Conservation (phyloP, 768 basidiomycete genomes). For the Gymnopilus dilepis region DNA sequence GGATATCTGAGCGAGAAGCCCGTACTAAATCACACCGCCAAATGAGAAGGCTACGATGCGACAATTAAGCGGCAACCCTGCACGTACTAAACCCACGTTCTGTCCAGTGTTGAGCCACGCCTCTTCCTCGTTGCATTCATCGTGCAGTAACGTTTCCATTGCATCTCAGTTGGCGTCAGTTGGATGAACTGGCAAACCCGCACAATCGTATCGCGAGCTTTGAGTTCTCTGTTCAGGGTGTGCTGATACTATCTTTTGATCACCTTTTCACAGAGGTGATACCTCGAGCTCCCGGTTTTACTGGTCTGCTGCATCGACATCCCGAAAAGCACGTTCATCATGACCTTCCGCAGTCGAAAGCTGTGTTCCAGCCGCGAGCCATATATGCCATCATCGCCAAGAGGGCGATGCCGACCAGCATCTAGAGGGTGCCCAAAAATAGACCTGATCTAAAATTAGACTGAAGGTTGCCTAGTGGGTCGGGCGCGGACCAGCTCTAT, state of each 20-base stretch:
- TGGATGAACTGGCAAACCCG: not conserved
- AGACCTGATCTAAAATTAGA: slow-evolving; percentile 20
- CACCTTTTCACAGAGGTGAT: not conserved
- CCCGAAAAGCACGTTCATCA: not conserved
- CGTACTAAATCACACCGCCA: not conserved
- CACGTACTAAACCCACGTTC: not conserved
- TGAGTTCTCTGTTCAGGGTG: no score
- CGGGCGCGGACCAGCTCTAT: slow-evolving; percentile 15
- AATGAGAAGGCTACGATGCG: not conserved
- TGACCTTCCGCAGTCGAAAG: not conserved
- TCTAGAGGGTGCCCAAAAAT: slow-evolving; percentile 10
- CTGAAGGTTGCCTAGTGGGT: slow-evolving; percentile 8
- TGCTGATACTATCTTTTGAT: not conserved
- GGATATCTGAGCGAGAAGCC: not conserved
- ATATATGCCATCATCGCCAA: slow-evolving; percentile 8
- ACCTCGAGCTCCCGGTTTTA: no score
- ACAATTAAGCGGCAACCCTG: slow-evolving; percentile 4
- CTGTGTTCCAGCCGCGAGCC: not conserved
- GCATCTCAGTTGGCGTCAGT: not conserved
- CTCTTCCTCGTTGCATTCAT: slow-evolving; percentile 3
- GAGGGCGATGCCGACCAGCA: not conserved
- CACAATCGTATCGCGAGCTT: no score
- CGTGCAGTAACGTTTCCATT: not conserved
- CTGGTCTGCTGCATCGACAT: no score
- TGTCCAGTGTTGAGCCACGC: not conserved